Base-by-base conservation (phyloP, 768 basidiomycete species). In the Paxillus rubicundulus region DNA sequence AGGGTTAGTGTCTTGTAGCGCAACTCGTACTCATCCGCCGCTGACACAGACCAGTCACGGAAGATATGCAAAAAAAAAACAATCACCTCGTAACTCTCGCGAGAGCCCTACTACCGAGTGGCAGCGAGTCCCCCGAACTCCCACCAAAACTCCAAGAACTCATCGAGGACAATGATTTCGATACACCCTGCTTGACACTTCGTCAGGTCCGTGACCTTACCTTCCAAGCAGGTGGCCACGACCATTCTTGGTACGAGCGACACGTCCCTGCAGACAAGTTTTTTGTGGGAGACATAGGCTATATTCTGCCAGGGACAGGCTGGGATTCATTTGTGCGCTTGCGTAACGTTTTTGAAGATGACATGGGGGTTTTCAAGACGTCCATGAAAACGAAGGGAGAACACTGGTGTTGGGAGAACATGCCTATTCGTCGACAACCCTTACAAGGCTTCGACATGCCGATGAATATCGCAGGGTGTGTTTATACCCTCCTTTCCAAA, bases 231-330 rank as follows among this genome's bases (percentile, higher is more conserved):
- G 60, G 63, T 28, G 42, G 57, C 9, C 75, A 74, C 43, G 65
- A 72, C n/a, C 71, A 75, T 48, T 62, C 65, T 9, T 79, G 77
- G 77, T 62, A 66, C 8, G 68, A 74, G 54, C 70, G 64, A 24
- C 65, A 67, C 13, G 74, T 79, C 27, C 72, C 74, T 2, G 62
- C 74, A 2, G 66, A 71, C 54, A 72, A 72, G 47, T 77, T 74
- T 50, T 39, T 57, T 5, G 70, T 75, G 18, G 78, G 79, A 8
- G 78, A 80, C 52, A 55, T 77, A 21, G 78, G 78, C 14, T 79
- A 77, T 49, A 59, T 78, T 32, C 72, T 72, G 0, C 43, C 51
- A 0, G 70, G 68, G 6, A 61, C 61, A 40, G 67, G 67, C 24
- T 77, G 77, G 61, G 48, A 56, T 5, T 64, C 70, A 2, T 79